These are phyloP conservation scores for Starmerella potacharoeniae DNA, from an alignment of 805 yeast species.

Conservation along the genomic window DNA sequence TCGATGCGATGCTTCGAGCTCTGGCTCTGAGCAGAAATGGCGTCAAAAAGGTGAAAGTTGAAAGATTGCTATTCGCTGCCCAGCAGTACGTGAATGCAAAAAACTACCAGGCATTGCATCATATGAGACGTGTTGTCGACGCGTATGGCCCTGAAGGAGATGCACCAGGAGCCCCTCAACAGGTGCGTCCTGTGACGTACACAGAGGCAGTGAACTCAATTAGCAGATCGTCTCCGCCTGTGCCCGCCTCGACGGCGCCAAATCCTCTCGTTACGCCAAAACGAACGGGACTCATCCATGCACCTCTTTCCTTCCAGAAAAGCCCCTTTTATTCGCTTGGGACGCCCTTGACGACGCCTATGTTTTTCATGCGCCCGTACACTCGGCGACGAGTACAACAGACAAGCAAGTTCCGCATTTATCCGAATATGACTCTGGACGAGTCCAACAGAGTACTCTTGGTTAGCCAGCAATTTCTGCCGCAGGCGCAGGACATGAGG, in stretches of 20 bases:
- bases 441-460: conserved; percentile 38
- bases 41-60: conserved; percentile 48
- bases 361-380: conserved; percentile 18
- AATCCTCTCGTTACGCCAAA: conserved; percentile 2
- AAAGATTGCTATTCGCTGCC: conserved; percentile 35
- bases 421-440: conserved; percentile 33
- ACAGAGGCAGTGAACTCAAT: background rate
- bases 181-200: background rate
- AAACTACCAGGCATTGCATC: background rate
- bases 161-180: background rate
- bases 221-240: background rate
- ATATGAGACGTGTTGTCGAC: conserved; percentile 3
- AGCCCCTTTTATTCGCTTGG: conserved; percentile 25
- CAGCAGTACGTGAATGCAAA: background rate
- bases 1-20: conserved; percentile 24
- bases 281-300: background rate
- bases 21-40: conserved; percentile 44
- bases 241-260: background rate
- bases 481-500: conserved; percentile 8
- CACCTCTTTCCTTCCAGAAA: conserved; percentile 14
- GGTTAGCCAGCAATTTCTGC: conserved; percentile 35
- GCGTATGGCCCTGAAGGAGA: background rate
- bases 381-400: conserved; percentile 3
- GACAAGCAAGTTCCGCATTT: conserved; percentile 32
- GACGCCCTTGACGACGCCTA: conserved; percentile 17